phyloP scores from a whole-genome alignment of 2,329 filamentous ascomycete genomes.

The Huntiella moniliformis region DNA sequence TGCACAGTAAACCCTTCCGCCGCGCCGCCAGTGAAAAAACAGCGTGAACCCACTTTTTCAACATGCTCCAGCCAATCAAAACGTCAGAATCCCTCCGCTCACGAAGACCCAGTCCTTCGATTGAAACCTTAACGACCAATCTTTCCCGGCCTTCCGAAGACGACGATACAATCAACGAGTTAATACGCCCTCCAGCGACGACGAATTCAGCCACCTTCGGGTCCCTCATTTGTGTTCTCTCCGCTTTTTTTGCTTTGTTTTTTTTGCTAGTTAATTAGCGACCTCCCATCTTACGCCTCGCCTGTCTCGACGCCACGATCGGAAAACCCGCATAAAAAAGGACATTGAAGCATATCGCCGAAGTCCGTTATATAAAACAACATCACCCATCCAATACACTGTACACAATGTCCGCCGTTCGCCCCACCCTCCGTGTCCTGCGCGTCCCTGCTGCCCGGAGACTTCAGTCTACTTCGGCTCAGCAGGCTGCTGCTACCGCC shows the following conservation, averaged over 20 bases:
- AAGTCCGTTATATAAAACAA: not conserved
- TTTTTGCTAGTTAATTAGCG: not conserved
- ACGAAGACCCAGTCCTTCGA: not conserved
- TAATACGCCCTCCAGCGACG: conserved; percentile 1
- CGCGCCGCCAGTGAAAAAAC: conserved; percentile 1
- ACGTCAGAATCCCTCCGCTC: not conserved
- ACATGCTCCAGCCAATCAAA: not conserved
- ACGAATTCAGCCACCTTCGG: not conserved
- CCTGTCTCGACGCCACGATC: not conserved
- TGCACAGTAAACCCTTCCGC: not conserved
- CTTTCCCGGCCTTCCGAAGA: conserved; percentile 2
- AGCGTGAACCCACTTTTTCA: conserved; percentile 1
- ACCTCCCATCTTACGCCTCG: not conserved
- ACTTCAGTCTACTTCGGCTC: conserved; percentile 39
- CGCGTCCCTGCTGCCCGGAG: conserved; percentile 32
- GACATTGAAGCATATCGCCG: conserved; percentile 5
- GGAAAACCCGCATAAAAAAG: conserved; percentile 3
- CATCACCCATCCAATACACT: not conserved
- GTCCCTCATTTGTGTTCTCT: not conserved
- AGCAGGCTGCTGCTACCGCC: conserved; percentile 16
- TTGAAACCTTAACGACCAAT: conserved; percentile 1
- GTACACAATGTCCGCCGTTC: conserved; percentile 17
- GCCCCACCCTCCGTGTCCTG: conserved; percentile 23
- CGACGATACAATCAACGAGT: conserved; percentile 1
- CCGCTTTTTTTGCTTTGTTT: not conserved